Evolutionary conservation across 257 asterid species (phyloP).

Genomic region (Solanum peruvianum): DNA sequence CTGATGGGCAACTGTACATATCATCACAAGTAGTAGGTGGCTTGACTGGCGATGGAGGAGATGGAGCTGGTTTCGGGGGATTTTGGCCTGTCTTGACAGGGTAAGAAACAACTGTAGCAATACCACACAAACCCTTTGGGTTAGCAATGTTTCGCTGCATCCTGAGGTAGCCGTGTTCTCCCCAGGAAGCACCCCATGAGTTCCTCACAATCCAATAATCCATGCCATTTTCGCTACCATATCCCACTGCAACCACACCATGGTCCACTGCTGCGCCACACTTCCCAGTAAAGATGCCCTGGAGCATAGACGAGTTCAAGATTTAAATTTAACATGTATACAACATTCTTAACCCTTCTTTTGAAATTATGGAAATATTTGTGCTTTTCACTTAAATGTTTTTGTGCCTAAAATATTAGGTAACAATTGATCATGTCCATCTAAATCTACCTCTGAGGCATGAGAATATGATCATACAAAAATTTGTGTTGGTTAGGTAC

Average conservation of each 20-base stretch:
- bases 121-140: slow-evolving; percentile 50
- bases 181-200: slow-evolving; percentile 78
- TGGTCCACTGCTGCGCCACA: slow-evolving; percentile 60
- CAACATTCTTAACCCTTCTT: background rate
- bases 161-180: slow-evolving; percentile 63
- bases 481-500: no score
- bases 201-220: slow-evolving; percentile 77
- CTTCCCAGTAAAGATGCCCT: slow-evolving; percentile 60
- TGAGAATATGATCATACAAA: background rate
- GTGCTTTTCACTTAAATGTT: background rate
- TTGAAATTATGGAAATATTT: background rate
- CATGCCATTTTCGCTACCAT: slow-evolving; percentile 36
- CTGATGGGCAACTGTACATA: slow-evolving; percentile 34
- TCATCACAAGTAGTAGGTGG: slow-evolving; percentile 46
- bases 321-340: background rate
- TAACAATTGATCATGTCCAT: background rate
- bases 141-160: slow-evolving; percentile 47
- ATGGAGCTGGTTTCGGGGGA: slow-evolving; percentile 63
- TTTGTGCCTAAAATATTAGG: background rate
- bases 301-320: background rate
- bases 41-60: slow-evolving; percentile 61
- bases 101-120: slow-evolving; percentile 65
- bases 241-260: slow-evolving; percentile 71
- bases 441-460: background rate
- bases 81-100: slow-evolving; percentile 50